Evolutionary conservation across 805 yeast genomes (phyloP), one percentile per base, ranked within the genome.

Genomic region (Kluyveromyces siamensis): DNA sequence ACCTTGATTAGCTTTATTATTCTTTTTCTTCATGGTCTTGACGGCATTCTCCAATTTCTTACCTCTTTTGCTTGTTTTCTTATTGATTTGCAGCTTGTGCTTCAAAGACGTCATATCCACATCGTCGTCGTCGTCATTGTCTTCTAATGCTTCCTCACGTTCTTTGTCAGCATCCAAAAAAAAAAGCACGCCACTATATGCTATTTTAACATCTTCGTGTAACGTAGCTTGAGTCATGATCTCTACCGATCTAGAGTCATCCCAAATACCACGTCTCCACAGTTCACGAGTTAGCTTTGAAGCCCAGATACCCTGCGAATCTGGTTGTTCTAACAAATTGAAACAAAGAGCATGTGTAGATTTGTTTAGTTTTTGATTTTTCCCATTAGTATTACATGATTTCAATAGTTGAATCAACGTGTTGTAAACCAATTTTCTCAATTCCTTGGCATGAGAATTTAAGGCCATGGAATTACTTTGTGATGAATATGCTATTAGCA

Each of bases 231-330:
- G 93, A 1, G 95, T 84, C 98, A 93, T 90, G 60, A 93, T 81
- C 67, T 93, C 99, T n/a, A 93, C 96, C 0, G 98, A 84, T 59
- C 97, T 75, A 0, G 96, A 79, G 65, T 93, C 99, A 66, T 89
- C 97, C 99, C 99, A 93, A 50, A 93, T 86, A 61, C 96, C 96
- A 63, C 98, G 78, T 72, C 96, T 79, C 99, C 99, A 93, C 46
- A 93, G 72, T 66, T 93, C 98, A 63, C 98, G 79, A 6, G 97
- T 89, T 49, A 93, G 71, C 60, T 88, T 90, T 2, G 97, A 87
- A 8, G 98, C 97, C 97, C 98, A 93, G 21, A 93, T 70, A 37
- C 97, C 96, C 58, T 84, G 87, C 39, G 87, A 76, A 55, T 81
- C 86, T 51, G 85, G 80, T 64, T 86, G 70, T 55, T 88, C 96